phyloP scores from a whole-genome alignment of 2,329 filamentous ascomycete genomes.

The Pseudocercospora ulei region DNA sequence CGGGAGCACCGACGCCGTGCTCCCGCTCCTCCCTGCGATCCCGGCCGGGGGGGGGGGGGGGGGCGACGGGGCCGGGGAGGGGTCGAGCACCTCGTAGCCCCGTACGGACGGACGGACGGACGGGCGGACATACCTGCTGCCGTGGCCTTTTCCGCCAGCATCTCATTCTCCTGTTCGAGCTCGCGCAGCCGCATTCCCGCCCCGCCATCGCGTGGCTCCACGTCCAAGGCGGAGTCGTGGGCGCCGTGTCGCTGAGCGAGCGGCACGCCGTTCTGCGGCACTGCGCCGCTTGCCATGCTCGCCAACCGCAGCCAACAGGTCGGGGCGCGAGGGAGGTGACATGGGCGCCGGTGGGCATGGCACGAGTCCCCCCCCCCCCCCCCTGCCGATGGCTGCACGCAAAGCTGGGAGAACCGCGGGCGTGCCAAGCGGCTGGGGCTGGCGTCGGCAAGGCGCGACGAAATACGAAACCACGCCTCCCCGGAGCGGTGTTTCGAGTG shows the following conservation, averaged over 20 bases:
- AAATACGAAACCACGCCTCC: neutral
- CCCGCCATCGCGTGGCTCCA: slow-evolving; percentile 36
- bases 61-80: no score
- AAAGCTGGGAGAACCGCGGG: no score
- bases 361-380: slow-evolving; percentile 1
- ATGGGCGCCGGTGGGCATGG: slow-evolving; percentile 13
- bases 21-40: slow-evolving; percentile 4
- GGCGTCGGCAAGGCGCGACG: neutral
- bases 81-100: no score
- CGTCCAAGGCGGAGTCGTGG: slow-evolving; percentile 47
- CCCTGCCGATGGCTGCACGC: no score
- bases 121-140: slow-evolving; percentile 45
- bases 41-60: no score
- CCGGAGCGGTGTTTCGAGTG: slow-evolving; percentile 1
- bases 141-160: slow-evolving; percentile 61
- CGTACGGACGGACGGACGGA: no score
- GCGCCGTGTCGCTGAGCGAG: slow-evolving; percentile 25
- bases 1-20: neutral
- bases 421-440: no score
- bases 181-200: slow-evolving; percentile 44
- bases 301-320: slow-evolving; percentile 4
- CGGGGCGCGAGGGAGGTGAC: slow-evolving; percentile 10
- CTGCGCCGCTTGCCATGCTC: slow-evolving; percentile 22
- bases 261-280: slow-evolving; percentile 25
- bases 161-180: slow-evolving; percentile 59